Conservation (phyloP, 1,284 basidiomycete genomes). For the Ganoderma sinense region DNA sequence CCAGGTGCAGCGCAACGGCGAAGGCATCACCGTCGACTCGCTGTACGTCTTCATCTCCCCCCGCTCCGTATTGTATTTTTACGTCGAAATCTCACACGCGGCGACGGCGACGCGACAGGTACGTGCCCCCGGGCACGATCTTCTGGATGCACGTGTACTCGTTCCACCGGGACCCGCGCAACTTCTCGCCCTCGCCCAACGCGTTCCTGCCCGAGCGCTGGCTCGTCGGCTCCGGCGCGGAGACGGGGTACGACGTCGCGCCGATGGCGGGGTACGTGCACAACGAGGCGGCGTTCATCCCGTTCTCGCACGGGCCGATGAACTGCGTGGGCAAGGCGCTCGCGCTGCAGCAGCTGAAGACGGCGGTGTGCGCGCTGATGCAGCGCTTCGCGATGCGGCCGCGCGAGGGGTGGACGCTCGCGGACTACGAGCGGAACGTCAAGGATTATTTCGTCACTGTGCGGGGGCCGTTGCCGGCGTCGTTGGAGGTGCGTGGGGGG, state of each 20-base stretch:
- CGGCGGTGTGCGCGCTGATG: constrained; percentile 27
- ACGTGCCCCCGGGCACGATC: constrained; percentile 35
- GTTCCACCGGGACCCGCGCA: constrained; percentile 39
- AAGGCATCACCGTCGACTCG: constrained; percentile 30
- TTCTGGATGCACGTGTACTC: constrained; percentile 34
- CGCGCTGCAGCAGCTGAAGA: constrained; percentile 34
- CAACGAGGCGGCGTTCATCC: constrained; percentile 30
- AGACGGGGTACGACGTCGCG: neutral
- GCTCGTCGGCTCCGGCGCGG: constrained; percentile 20
- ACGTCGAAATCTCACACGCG: neutral
- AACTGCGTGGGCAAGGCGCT: constrained; percentile 36
- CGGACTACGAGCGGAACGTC: constrained; percentile 21
- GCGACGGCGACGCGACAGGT: constrained; percentile 22
- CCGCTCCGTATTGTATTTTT: constrained; percentile 1
- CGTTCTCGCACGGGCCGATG: constrained; percentile 35
- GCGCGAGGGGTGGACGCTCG: constrained; percentile 18
- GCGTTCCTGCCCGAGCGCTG: constrained; percentile 40
- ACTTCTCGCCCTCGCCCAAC: constrained; percentile 38
- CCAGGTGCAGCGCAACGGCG: constrained; percentile 36
- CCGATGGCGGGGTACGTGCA: constrained; percentile 17
- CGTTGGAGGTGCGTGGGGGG: neutral
- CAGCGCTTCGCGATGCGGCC: constrained; percentile 31
- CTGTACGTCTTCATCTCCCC: constrained; percentile 30
- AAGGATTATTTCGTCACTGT: constrained; percentile 22
- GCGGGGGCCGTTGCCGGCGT: constrained; percentile 11